Conservation (phyloP, 768 basidiomycete genomes). For the Lactarius indigo region DNA sequence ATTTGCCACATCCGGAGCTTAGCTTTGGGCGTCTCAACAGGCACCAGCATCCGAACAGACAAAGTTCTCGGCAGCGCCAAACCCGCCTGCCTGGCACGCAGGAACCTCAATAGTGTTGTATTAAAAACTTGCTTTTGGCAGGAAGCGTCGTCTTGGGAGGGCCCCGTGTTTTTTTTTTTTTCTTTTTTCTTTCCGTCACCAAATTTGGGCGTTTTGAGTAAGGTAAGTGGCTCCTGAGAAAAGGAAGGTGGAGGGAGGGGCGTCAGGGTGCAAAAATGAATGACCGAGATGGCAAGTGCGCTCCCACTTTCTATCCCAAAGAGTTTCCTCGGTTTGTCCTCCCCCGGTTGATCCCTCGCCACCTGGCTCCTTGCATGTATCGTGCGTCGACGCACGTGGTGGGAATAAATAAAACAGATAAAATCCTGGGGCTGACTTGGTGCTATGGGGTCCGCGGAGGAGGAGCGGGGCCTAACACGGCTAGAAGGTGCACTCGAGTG, state of each 20-base stretch:
- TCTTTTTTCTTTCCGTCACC: conserved; percentile 15
- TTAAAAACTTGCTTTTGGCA: conserved; percentile 12
- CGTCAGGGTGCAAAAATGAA: neutral
- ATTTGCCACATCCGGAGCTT: conserved; percentile 11
- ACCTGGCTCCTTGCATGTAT: neutral
- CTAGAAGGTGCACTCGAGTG: conserved; percentile 9
- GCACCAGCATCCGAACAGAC: neutral
- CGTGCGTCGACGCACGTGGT: neutral
- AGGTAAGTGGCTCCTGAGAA: neutral
- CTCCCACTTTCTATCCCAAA: neutral
- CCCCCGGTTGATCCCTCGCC: conserved; percentile 7
- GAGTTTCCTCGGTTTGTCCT: neutral
- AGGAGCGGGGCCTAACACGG: conserved; percentile 17
- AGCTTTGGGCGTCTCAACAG: neutral
- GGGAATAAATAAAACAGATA: neutral
- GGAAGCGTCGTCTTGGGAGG: conserved; percentile 6
- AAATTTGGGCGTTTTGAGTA: conserved; percentile 13
- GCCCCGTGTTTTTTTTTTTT: neutral
- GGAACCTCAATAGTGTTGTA: conserved; percentile 2
- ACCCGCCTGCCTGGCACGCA: neutral
- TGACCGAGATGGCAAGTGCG: neutral
- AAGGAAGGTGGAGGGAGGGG: neutral
- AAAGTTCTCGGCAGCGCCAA: neutral
- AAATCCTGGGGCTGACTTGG: no score
- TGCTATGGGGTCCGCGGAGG: conserved; percentile 8